Evolutionary conservation across 352 stramenopile genomes (phyloP).

Genomic region (Phytophthora pini): DNA sequence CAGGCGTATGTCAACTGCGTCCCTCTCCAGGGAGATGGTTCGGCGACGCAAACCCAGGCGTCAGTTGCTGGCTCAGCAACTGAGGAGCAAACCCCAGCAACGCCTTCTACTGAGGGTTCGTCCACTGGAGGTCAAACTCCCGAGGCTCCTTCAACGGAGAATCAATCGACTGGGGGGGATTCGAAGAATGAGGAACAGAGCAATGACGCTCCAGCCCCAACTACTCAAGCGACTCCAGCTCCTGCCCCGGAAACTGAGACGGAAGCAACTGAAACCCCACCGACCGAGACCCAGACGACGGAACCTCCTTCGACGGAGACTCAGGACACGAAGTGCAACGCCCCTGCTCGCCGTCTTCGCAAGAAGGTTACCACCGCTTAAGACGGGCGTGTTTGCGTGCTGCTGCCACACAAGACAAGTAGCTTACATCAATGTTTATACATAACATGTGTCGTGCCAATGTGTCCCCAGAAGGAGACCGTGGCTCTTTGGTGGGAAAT

Average conservation of each 20-base stretch:
- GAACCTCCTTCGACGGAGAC: constrained; percentile 5
- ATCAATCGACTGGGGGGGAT: background rate
- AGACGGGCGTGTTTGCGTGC: background rate
- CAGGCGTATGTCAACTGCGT: constrained; percentile 49
- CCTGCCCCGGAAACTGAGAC: background rate
- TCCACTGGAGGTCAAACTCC: background rate
- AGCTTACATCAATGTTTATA: background rate
- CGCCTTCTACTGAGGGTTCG: background rate
- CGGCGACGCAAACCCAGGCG: constrained; percentile 12
- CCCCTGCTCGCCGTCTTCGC: constrained; percentile 19
- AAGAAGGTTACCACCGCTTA: constrained; percentile 5
- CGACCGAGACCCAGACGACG: background rate
- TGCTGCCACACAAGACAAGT: background rate
- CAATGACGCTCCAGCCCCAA: background rate
- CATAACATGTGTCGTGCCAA: no score
- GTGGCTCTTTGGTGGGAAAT: no score
- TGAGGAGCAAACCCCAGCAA: background rate
- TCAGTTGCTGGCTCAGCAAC: constrained; percentile 6
- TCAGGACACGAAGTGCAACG: constrained; percentile 21
- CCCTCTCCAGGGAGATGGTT: constrained; percentile 24
- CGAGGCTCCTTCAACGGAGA: constrained; percentile 1
- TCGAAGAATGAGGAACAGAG: background rate
- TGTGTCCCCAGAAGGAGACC: no score
- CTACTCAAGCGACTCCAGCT: background rate
- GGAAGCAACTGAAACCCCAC: background rate